Evolutionary conservation across 306 rosid species (phyloP).

Genomic region (Parietaria judaica): DNA sequence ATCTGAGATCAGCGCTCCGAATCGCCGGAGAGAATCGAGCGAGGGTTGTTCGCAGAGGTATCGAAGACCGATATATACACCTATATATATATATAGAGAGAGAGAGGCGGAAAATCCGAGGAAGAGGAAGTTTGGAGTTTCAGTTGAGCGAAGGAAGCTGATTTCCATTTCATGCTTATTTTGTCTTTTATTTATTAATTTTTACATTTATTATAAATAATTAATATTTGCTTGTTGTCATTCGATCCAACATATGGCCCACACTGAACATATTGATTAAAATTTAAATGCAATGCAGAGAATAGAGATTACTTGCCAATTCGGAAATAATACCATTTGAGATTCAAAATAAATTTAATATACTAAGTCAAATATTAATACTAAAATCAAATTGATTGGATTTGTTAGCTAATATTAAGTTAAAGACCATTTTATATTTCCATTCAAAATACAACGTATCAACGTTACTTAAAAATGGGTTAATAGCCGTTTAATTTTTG

Average conservation of each 20-base stretch:
- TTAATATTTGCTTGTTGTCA: background rate
- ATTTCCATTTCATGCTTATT: background rate
- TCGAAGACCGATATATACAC: background rate
- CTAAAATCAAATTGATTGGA: too few relatives aligned
- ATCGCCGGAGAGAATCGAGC: background rate
- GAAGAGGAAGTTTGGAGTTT: slow-evolving; percentile 23
- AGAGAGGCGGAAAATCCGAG: slow-evolving; percentile 30
- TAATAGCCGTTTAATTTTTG: too few relatives aligned
- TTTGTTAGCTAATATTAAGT: too few relatives aligned
- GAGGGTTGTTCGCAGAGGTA: background rate
- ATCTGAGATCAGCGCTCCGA: background rate
- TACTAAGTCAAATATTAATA: too few relatives aligned
- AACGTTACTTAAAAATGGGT: too few relatives aligned
- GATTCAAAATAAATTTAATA: too few relatives aligned
- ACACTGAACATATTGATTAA: background rate
- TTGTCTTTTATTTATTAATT: background rate
- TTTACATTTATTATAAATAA: background rate
- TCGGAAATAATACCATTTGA: too few relatives aligned
- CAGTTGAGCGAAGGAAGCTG: slow-evolving; percentile 14
- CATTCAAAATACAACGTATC: too few relatives aligned
- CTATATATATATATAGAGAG: background rate
- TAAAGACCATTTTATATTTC: too few relatives aligned
- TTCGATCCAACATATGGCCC: background rate
- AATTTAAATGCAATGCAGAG: background rate
- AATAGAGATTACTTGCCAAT: too few relatives aligned